A percentile compares a stretch with the other conserved stretches of the same genome.
These are phyloP conservation scores for Pyrenophora seminiperda DNA, from an alignment of 2,329 filamentous ascomycete genomes.

Conservation along the genomic window DNA sequence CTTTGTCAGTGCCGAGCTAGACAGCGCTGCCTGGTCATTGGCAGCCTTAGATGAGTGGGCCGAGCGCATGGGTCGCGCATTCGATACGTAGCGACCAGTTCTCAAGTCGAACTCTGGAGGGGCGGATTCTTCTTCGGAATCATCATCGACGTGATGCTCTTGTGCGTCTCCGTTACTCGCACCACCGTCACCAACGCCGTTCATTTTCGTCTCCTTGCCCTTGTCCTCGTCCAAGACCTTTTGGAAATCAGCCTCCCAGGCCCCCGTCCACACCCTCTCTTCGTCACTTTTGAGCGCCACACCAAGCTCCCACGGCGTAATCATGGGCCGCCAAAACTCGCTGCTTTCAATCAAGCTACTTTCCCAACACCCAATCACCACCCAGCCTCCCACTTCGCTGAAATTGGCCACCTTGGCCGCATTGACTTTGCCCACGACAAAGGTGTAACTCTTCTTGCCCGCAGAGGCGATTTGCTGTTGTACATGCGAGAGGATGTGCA, in stretches of 20 bases:
- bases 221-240: slow-evolving; percentile 58
- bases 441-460: slow-evolving; percentile 93
- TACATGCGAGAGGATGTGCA: slow-evolving; percentile 76
- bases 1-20: slow-evolving; percentile 63
- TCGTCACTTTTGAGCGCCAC: slow-evolving; percentile 76
- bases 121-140: slow-evolving; percentile 68
- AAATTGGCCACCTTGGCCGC: slow-evolving; percentile 97
- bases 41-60: slow-evolving; percentile 14
- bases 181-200: slow-evolving; percentile 43
- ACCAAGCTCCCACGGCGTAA: slow-evolving; percentile 93
- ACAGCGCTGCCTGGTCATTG: slow-evolving; percentile 21
- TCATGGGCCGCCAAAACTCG: slow-evolving; percentile 84
- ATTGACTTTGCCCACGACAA: slow-evolving; percentile 96
- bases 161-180: slow-evolving; percentile 64
- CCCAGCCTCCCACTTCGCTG: slow-evolving; percentile 92
- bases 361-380: slow-evolving; percentile 98
- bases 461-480: slow-evolving; percentile 73
- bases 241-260: slow-evolving; percentile 89
- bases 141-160: slow-evolving; percentile 30
- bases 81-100: slow-evolving; percentile 80
- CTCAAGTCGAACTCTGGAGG: slow-evolving; percentile 91
- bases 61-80: slow-evolving; percentile 71
- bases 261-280: slow-evolving; percentile 80
- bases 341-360: slow-evolving; percentile 88
- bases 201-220: slow-evolving; percentile 9